Evolutionary conservation across 2,329 filamentous ascomycete genomes (phyloP).

Genomic region (Neonectria coccinea): DNA sequence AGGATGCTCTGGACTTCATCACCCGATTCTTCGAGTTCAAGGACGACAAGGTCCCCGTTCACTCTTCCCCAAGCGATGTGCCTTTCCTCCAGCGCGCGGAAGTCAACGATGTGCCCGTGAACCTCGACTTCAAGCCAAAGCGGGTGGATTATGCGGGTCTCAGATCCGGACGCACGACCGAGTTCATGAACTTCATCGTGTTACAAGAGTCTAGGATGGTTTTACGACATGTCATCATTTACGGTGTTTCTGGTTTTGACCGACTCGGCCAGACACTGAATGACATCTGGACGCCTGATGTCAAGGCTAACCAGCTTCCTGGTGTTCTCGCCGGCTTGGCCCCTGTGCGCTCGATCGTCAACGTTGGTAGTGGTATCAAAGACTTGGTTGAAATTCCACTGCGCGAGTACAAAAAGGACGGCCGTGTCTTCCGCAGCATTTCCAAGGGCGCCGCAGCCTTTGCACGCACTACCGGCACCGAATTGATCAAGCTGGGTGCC

Average conservation of each 20-base stretch:
- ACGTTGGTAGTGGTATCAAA: slow-evolving; percentile 87
- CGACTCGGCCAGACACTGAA: slow-evolving; percentile 90
- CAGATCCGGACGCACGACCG: slow-evolving; percentile 91
- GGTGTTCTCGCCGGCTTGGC: slow-evolving; percentile 89
- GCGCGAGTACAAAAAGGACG: slow-evolving; percentile 93
- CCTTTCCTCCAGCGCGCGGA: slow-evolving; percentile 93
- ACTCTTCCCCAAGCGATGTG: slow-evolving; percentile 74
- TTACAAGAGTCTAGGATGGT: slow-evolving; percentile 90
- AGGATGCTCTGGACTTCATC: slow-evolving; percentile 97
- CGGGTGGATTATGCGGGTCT: slow-evolving; percentile 95
- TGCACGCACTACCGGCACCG: slow-evolving; percentile 91
- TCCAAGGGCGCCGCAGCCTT: slow-evolving; percentile 92
- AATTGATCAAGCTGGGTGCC: slow-evolving; percentile 92
- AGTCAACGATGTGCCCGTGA: slow-evolving; percentile 84
- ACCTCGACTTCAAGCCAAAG: slow-evolving; percentile 96
- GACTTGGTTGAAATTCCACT: slow-evolving; percentile 92
- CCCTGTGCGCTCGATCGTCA: slow-evolving; percentile 89
- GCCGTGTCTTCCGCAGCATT: slow-evolving; percentile 89
- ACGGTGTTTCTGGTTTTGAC: slow-evolving; percentile 92
- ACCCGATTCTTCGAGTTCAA: slow-evolving; percentile 99
- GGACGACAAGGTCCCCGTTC: slow-evolving; percentile 72
- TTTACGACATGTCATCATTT: slow-evolving; percentile 89
- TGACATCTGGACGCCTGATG: slow-evolving; percentile 96
- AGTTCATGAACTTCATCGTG: slow-evolving; percentile 99
- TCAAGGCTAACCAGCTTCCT: slow-evolving; percentile 88